phyloP scores from a whole-genome alignment of 129 eudicot species.

The Escallonia rubra region DNA sequence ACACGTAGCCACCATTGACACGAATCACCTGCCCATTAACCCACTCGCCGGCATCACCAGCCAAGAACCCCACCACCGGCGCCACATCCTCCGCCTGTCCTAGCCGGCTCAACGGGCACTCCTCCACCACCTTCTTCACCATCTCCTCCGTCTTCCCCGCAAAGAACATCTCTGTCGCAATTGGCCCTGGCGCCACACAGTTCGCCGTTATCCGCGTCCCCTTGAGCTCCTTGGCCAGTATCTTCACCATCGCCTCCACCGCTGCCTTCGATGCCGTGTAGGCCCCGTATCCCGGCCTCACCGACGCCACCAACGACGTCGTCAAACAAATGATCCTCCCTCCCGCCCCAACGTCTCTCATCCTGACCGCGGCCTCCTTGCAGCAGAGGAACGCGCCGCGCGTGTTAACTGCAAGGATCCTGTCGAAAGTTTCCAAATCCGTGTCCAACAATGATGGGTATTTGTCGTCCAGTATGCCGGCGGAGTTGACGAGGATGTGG shows the following conservation, averaged over 20 bases:
- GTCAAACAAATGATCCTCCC: conserved; percentile 57
- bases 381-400: conserved; percentile 45
- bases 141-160: conserved; percentile 43
- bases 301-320: conserved; percentile 37
- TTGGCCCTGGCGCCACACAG: conserved; percentile 62
- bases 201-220: conserved; percentile 65
- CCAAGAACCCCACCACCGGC: conserved; percentile 56
- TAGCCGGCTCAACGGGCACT: conserved; percentile 34
- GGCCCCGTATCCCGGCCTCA: conserved; percentile 49
- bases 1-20: conserved; percentile 50
- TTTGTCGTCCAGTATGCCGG: conserved; percentile 40
- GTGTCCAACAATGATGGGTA: conserved; percentile 21
- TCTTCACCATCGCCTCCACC: conserved; percentile 66
- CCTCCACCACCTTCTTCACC: conserved; percentile 27
- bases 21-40: conserved; percentile 53
- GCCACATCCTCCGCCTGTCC: conserved; percentile 51
- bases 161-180: conserved; percentile 51
- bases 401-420: conserved; percentile 35
- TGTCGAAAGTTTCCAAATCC: conserved; percentile 24
- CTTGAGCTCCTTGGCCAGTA: conserved; percentile 62
- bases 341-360: conserved; percentile 41
- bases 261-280: conserved; percentile 69
- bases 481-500: conserved; percentile 37
- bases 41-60: conserved; percentile 55
- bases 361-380: conserved; percentile 43